Conservation (phyloP, 2,329 filamentous ascomycete species). For the Ophiostoma himal-ulmi region DNA sequence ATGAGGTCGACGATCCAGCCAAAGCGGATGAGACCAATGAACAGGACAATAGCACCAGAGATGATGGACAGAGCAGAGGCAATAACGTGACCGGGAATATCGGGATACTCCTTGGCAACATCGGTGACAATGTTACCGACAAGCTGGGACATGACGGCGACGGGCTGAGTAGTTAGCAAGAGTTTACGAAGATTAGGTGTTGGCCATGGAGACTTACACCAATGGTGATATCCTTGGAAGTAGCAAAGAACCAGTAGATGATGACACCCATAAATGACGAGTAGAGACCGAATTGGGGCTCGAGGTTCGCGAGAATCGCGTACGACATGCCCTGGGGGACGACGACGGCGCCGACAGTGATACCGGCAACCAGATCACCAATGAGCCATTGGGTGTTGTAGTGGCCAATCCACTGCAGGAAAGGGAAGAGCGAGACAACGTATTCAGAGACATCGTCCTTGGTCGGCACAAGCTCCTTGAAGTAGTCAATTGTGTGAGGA, state of each 20-base stretch:
- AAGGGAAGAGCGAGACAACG: constrained; percentile 71
- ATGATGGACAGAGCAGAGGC: constrained; percentile 75
- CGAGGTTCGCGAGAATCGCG: constrained; percentile 73
- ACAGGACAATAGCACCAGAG: constrained; percentile 67
- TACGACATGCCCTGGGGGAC: constrained; percentile 98
- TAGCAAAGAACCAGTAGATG: constrained; percentile 96
- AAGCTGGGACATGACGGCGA: constrained; percentile 90
- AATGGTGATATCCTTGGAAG: constrained; percentile 97
- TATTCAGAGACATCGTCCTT: constrained; percentile 54
- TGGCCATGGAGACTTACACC: constrained; percentile 55
- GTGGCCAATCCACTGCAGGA: constrained; percentile 76
- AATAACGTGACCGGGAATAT: constrained; percentile 58
- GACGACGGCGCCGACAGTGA: constrained; percentile 60
- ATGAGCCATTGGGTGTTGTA: constrained; percentile 88
- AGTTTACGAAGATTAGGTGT: constrained; percentile 18
- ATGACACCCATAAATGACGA: constrained; percentile 94
- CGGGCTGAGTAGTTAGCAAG: constrained; percentile 43
- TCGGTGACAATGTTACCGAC: constrained; percentile 73
- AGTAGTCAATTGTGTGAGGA: constrained; percentile 68
- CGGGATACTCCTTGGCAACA: constrained; percentile 51
- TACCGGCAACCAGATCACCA: constrained; percentile 82
- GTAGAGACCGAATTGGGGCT: constrained; percentile 78
- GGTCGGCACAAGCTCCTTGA: constrained; percentile 58
- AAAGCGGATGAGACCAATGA: constrained; percentile 70
- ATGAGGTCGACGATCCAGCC: constrained; percentile 95